Percentiles rank a stretch among this genome's conserved stretches.
phyloP scores from a whole-genome alignment of 1,284 basidiomycete species.

The Tylopilus orsonianus region DNA sequence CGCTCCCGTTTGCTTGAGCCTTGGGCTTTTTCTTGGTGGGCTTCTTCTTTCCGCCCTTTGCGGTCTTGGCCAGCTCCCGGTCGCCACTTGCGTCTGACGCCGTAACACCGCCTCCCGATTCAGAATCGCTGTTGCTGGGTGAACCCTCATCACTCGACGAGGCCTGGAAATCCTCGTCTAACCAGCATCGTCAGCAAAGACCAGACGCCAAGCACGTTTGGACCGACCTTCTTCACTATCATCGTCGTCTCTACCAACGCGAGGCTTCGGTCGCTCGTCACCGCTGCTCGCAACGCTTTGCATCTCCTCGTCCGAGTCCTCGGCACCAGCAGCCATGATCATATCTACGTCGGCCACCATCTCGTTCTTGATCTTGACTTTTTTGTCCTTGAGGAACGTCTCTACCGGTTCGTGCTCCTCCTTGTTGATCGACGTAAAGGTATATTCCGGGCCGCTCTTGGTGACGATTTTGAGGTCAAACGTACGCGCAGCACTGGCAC shows the following conservation, averaged over 20 bases:
- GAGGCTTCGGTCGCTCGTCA: conserved; percentile 59
- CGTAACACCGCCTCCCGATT: conserved; percentile 58
- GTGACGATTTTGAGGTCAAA: conserved; percentile 94
- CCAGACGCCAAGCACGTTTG: background rate
- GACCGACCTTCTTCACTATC: conserved; percentile 79
- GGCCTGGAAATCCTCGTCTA: conserved; percentile 87
- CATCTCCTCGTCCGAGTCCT: conserved; percentile 85
- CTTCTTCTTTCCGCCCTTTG: conserved; percentile 45
- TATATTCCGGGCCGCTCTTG: conserved; percentile 79
- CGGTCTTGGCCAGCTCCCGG: conserved; percentile 54
- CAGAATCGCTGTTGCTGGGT: conserved; percentile 73
- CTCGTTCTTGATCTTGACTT: conserved; percentile 94
- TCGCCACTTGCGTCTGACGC: conserved; percentile 81
- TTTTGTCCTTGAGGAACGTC: conserved; percentile 85
- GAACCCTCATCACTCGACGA: conserved; percentile 84
- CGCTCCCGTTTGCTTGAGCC: conserved; percentile 35
- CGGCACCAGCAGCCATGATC: conserved; percentile 65
- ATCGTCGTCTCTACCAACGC: conserved; percentile 61
- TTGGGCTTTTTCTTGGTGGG: conserved; percentile 39
- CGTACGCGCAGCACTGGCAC: conserved; percentile 82
- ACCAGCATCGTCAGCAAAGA: conserved; percentile 12
- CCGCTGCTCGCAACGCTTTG: conserved; percentile 73
- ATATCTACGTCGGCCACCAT: conserved; percentile 86
- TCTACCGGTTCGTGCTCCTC: conserved; percentile 92
- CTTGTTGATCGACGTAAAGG: conserved; percentile 93